These are phyloP conservation scores for Nannochloropsis granulata DNA, from an alignment of 108 stramenopile species.

Conservation along the genomic window DNA sequence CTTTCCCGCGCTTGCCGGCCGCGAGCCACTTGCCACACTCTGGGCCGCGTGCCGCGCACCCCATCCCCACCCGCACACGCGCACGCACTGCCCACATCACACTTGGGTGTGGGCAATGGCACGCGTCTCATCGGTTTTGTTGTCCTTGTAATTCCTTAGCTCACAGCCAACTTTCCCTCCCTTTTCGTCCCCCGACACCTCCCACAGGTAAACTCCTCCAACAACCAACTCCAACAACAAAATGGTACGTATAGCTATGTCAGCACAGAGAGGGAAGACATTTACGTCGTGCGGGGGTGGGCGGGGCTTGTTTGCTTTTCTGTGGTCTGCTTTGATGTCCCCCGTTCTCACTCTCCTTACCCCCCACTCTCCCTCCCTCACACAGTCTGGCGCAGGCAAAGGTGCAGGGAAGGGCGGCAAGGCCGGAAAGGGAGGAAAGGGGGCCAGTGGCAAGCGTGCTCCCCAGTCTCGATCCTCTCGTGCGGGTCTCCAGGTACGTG, in stretches of 20 bases:
- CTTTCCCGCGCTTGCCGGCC: no score
- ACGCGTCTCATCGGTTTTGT: no score
- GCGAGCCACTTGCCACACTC: no score
- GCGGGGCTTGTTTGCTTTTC: not conserved
- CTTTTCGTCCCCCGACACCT: not conserved
- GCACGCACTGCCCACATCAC: no score
- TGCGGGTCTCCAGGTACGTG: slow-evolving; percentile 74
- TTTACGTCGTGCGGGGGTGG: no score
- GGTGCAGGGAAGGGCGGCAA: slow-evolving; percentile 91
- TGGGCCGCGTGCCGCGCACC: no score
- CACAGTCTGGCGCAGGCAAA: slow-evolving; percentile 46
- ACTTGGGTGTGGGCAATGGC: no score
- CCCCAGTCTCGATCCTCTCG: slow-evolving; percentile 92
- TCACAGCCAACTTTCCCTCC: not conserved
- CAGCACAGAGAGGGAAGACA: no score
- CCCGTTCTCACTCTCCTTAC: not conserved
- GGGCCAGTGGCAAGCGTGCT: slow-evolving; percentile 91
- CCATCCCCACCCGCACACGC: no score
- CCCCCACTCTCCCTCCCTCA: not conserved
- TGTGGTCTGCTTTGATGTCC: not conserved
- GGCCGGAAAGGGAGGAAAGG: slow-evolving; percentile 98
- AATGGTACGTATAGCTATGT: not conserved
- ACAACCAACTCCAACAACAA: not conserved
- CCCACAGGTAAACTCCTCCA: not conserved
- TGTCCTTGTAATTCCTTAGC: no score